Percentiles rank a stretch among this genome's conserved stretches.
Evolutionary conservation across 257 asterid genomes (phyloP).

Genomic region (Dorcoceras hygrometricum): DNA sequence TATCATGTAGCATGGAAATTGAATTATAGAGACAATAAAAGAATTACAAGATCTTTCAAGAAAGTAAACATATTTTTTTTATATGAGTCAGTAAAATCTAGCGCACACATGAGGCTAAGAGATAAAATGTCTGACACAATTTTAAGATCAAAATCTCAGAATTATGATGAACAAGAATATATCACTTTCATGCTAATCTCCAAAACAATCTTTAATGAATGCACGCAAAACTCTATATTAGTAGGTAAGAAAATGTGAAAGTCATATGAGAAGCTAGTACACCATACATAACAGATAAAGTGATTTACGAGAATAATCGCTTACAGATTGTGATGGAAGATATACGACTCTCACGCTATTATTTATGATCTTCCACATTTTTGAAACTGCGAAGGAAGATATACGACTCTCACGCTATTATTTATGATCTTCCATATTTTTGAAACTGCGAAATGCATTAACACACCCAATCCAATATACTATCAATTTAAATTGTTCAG

Average conservation of each 20-base stretch:
- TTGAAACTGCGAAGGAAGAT: background rate
- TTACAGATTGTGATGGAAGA: background rate
- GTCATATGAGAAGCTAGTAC: background rate
- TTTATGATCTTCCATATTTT: background rate
- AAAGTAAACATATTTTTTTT: background rate
- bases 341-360: background rate
- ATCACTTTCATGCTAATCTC: background rate
- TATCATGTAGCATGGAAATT: background rate
- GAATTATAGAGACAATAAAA: background rate
- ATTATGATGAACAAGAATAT: background rate
- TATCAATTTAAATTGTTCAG: background rate
- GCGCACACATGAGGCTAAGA: background rate
- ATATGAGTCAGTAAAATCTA: background rate
- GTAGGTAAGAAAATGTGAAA: background rate
- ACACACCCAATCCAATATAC: background rate
- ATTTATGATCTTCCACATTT: no score
- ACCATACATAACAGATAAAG: background rate
- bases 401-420: background rate
- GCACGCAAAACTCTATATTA: background rate
- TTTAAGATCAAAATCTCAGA: background rate
- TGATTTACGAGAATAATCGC: background rate
- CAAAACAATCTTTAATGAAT: background rate
- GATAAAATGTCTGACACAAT: background rate
- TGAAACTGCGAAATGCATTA: background rate
- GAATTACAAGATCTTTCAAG: constrained; percentile 4